A percentile compares a stretch with the other conserved stretches of the same genome.
Evolutionary conservation across 148 eudicot genomes (phyloP).

Genomic region (Rhododendron mucronatum): DNA sequence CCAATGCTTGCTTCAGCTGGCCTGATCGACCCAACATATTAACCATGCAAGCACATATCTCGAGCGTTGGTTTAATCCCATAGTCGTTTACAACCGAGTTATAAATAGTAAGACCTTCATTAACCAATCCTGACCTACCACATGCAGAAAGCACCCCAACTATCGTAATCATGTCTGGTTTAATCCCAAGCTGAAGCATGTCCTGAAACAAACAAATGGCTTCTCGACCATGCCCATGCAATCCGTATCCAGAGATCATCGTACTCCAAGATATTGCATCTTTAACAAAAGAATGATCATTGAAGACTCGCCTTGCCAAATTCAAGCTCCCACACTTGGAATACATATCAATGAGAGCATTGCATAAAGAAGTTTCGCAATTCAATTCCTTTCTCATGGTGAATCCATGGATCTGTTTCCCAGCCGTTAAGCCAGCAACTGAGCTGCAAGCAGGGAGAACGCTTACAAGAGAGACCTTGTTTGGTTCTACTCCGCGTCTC

Average conservation of each 20-base stretch:
- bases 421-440: conserved; percentile 27
- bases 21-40: conserved; percentile 43
- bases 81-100: conserved; percentile 12
- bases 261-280: conserved; percentile 47
- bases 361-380: conserved; percentile 28
- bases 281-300: conserved; percentile 21
- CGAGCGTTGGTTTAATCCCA: conserved; percentile 26
- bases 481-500: conserved; percentile 21
- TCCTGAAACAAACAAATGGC: conserved; percentile 29
- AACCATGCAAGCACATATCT: conserved; percentile 46
- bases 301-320: conserved; percentile 33
- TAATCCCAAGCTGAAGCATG: conserved; percentile 28
- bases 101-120: conserved; percentile 35
- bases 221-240: conserved; percentile 42
- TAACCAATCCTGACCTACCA: conserved; percentile 33
- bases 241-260: conserved; percentile 39
- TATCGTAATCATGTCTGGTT: background rate
- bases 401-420: conserved; percentile 42
- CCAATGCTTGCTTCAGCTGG: conserved; percentile 26
- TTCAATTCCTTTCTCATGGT: conserved; percentile 24
- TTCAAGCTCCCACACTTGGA: conserved; percentile 42
- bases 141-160: conserved; percentile 30
- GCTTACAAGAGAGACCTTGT: conserved; percentile 39
- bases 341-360: conserved; percentile 40
- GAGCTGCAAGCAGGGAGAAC: conserved; percentile 36